phyloP scores from a whole-genome alignment of 192 early-diverging fungal genomes.

The Thamnidium elegans region DNA sequence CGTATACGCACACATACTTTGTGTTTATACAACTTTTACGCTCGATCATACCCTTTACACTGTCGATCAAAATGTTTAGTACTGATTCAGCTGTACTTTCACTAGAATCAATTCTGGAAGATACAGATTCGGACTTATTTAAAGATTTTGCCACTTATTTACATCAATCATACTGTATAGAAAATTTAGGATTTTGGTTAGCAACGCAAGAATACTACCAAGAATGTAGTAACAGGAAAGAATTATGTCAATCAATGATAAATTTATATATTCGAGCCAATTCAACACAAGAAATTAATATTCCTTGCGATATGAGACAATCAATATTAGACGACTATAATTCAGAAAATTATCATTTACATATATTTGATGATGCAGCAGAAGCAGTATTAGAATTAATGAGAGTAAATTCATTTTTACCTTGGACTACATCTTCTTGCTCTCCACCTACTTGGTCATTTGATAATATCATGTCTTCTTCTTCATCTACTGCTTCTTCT shows the following conservation, averaged over 20 bases:
- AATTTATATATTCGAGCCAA: slow-evolving; percentile 25
- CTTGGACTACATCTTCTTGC: slow-evolving; percentile 17
- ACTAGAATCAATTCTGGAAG: slow-evolving; percentile 18
- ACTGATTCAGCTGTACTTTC: slow-evolving; percentile 1
- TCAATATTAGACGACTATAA: slow-evolving; percentile 18
- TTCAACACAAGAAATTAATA: slow-evolving; percentile 34
- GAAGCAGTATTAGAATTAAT: slow-evolving; percentile 31
- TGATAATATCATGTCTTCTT: slow-evolving; percentile 5
- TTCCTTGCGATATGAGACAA: slow-evolving; percentile 35
- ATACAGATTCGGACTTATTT: slow-evolving; percentile 2
- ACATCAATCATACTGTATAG: slow-evolving; percentile 34
- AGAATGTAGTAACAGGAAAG: not conserved
- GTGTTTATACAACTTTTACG: not conserved
- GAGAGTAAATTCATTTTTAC: slow-evolving; percentile 34
- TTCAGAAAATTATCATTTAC: slow-evolving; percentile 15
- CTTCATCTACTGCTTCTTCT: not conserved
- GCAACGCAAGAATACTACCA: slow-evolving; percentile 29
- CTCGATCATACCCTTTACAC: too few species aligned
- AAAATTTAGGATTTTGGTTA: slow-evolving; percentile 42
- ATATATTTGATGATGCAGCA: slow-evolving; percentile 16
- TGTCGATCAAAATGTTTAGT: not conserved
- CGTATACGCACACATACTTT: not conserved
- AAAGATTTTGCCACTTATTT: slow-evolving; percentile 24
- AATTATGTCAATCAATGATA: slow-evolving; percentile 15
- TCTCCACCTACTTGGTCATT: not conserved